Evolutionary conservation across 495 filamentous ascomycete genomes (phyloP).

Genomic region (Cercophora samala): DNA sequence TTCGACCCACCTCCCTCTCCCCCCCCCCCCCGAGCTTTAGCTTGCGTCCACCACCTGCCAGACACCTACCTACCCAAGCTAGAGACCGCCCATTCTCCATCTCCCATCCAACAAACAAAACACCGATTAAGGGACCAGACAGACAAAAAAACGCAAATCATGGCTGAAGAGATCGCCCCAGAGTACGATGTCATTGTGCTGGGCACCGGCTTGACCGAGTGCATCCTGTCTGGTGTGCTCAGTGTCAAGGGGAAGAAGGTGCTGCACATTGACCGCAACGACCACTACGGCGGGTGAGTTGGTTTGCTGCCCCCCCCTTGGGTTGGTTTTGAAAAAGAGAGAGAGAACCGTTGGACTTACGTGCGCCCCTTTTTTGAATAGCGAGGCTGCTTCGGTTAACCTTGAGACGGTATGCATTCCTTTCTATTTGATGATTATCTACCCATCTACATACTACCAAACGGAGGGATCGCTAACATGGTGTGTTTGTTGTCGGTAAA

Average conservation of each 20-base stretch:
- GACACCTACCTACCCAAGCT: neutral
- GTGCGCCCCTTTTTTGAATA: slow-evolving; percentile 40
- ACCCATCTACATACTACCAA: no score
- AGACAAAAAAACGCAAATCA: slow-evolving; percentile 10
- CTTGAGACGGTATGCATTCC: slow-evolving; percentile 70
- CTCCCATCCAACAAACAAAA: slow-evolving; percentile 8
- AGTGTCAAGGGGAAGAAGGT: slow-evolving; percentile 99
- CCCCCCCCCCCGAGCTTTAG: neutral
- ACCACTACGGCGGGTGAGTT: slow-evolving; percentile 95
- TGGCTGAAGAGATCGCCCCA: slow-evolving; percentile 92
- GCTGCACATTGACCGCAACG: slow-evolving; percentile 97
- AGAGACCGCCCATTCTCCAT: neutral
- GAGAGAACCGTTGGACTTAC: slow-evolving; percentile 23
- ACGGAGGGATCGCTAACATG: slow-evolving; percentile 15
- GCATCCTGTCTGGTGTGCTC: slow-evolving; percentile 94
- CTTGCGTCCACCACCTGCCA: neutral
- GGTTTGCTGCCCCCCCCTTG: slow-evolving; percentile 17
- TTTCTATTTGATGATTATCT: no score
- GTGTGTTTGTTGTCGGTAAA: slow-evolving; percentile 3
- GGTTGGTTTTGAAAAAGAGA: neutral
- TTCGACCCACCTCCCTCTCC: neutral
- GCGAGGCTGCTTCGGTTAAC: slow-evolving; percentile 90
- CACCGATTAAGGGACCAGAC: neutral
- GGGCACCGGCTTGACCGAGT: slow-evolving; percentile 97
- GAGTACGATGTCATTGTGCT: slow-evolving; percentile 99